Evolutionary conservation across 768 basidiomycete species (phyloP), one percentile per base, ranked within the genome.

Genomic region (Fomitopsis pulvina): DNA sequence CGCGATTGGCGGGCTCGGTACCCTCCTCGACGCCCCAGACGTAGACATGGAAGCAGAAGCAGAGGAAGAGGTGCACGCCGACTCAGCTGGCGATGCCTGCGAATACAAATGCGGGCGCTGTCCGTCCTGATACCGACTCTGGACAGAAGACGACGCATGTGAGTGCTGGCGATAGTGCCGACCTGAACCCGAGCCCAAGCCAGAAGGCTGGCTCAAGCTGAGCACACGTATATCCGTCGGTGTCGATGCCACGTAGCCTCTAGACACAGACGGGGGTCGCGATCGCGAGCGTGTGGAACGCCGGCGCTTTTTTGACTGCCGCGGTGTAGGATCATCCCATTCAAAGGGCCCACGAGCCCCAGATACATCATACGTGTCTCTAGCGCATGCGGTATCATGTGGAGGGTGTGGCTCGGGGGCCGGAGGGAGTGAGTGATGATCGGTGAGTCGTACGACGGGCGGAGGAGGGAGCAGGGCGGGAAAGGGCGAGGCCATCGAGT

Each of bases 401-500:
- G 34, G 14, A 37, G 34, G 14, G 5, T 5, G 34, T 16, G 34
- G 34, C 14, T 6, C 14, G 4, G 14, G 34, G 5, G 34, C 5
- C 14, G 34, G n/a, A n/a, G n/a, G n/a, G n/a, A n/a, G n/a, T n/a
- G n/a, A n/a, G n/a, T n/a, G n/a, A n/a, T n/a, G n/a, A n/a, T n/a
- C n/a, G n/a, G n/a, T n/a, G n/a, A n/a, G n/a, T n/a, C n/a, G n/a
- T n/a, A 41, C 39, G 39, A 10, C 39, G 39, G 39, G 32, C n/a
- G 32, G 9, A 34, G 42, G 27, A 20, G 24, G 32, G 50, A 10
- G 32, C n/a, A 7, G n/a, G n/a, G 42, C 50, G n/a, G 56, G 53
- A 2, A 51, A 49, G 1, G 56, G 56, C 4, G 54, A 50, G 2
- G 46, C 20, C 51, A 52, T 55, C 4, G 53, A 26, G 30, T 56